Conservation (phyloP, 1,284 basidiomycete species). For the Boletus semigastroideus region DNA sequence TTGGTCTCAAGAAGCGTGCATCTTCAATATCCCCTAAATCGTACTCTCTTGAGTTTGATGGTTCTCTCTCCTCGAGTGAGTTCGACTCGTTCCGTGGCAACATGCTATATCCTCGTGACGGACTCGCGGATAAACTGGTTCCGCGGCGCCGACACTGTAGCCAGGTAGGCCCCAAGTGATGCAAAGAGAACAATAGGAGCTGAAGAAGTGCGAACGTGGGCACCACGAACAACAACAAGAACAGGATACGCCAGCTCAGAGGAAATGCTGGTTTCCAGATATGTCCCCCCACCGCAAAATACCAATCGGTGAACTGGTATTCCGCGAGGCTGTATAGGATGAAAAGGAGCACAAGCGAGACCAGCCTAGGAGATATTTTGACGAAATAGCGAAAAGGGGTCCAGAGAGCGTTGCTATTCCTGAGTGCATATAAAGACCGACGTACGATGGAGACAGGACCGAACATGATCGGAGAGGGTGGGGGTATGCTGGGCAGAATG, state of each 20-base stretch:
- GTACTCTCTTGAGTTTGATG: background rate
- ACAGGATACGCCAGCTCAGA: constrained; percentile 19
- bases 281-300: constrained; percentile 2
- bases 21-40: background rate
- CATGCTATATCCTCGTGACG: constrained; percentile 7
- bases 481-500: background rate
- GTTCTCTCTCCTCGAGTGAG: constrained; percentile 2
- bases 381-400: background rate
- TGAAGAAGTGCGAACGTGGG: constrained; percentile 14
- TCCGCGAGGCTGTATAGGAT: constrained; percentile 15
- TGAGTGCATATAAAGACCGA: background rate
- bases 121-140: no score
- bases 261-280: constrained; percentile 24
- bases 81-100: constrained; percentile 10
- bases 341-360: constrained; percentile 1
- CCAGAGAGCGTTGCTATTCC: background rate
- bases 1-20: background rate
- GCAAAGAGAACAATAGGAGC: constrained; percentile 4
- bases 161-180: background rate
- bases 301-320: constrained; percentile 7
- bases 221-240: constrained; percentile 15
- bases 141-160: background rate
- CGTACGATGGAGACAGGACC: background rate
- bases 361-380: background rate
- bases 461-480: constrained; percentile 4